Evolutionary conservation across 805 yeast genomes (phyloP).

Genomic region (Blastobotrys chiropterorum): DNA sequence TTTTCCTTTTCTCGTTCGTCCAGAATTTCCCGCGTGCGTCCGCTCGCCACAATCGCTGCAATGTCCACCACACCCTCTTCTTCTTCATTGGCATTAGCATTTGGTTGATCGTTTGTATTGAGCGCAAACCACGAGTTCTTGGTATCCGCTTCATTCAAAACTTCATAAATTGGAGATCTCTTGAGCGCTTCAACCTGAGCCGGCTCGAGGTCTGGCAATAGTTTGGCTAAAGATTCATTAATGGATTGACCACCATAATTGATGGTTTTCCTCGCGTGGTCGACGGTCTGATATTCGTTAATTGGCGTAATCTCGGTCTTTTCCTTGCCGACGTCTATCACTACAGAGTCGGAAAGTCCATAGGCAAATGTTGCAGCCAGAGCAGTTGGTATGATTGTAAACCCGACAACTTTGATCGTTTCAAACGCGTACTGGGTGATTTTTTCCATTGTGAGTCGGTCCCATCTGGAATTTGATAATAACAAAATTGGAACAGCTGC

Average conservation of each 20-base stretch:
- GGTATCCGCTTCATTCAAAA: constrained; percentile 57
- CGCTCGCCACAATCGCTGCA: constrained; percentile 81
- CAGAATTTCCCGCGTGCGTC: constrained; percentile 62
- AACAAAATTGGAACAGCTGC: constrained; percentile 60
- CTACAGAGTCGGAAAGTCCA: constrained; percentile 53
- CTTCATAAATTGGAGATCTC: constrained; percentile 69
- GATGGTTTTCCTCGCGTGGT: constrained; percentile 46
- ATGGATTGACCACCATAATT: constrained; percentile 60
- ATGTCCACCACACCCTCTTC: constrained; percentile 81
- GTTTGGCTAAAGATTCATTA: constrained; percentile 43
- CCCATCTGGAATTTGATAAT: constrained; percentile 64
- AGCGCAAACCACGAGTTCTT: constrained; percentile 55
- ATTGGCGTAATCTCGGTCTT: constrained; percentile 76
- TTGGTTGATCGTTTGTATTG: too few relatives aligned
- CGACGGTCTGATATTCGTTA: constrained; percentile 60
- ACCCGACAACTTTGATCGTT: constrained; percentile 60
- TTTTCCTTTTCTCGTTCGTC: constrained; percentile 55
- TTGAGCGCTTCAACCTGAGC: constrained; percentile 71
- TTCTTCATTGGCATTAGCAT: constrained; percentile 34
- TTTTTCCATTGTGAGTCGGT: constrained; percentile 56
- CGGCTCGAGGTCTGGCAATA: constrained; percentile 52
- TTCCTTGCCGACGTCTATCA: constrained; percentile 74
- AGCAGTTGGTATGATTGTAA: constrained; percentile 61
- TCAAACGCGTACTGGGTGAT: constrained; percentile 76
- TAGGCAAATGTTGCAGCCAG: constrained; percentile 70